Evolutionary conservation across 345 rosid species (phyloP).

Genomic region (Aquilaria sinensis): DNA sequence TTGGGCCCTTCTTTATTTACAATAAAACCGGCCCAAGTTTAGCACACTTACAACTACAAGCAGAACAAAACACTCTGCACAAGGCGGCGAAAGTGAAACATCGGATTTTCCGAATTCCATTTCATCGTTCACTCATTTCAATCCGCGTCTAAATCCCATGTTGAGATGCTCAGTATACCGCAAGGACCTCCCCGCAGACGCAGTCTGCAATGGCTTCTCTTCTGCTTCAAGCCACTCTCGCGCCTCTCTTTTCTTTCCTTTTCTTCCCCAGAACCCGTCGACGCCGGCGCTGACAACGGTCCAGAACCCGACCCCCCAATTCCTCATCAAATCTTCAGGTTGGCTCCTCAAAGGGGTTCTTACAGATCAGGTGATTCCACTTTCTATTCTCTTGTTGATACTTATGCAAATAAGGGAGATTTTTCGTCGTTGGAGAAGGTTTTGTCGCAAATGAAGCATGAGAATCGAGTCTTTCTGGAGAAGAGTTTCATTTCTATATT

Average conservation of each 20-base stretch:
- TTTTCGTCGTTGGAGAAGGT: slow-evolving; percentile 51
- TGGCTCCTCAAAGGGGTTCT: slow-evolving; percentile 54
- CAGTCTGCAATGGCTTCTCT: slow-evolving; percentile 17
- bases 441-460: slow-evolving; percentile 50
- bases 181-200: slow-evolving; percentile 13
- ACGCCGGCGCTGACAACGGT: slow-evolving; percentile 15
- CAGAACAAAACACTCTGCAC: too few relatives aligned
- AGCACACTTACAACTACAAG: too few relatives aligned
- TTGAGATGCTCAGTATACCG: slow-evolving; percentile 34
- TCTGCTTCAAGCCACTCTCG: slow-evolving; percentile 23
- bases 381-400: slow-evolving; percentile 58
- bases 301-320: slow-evolving; percentile 37
- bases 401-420: slow-evolving; percentile 48
- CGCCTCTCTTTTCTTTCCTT: slow-evolving; percentile 15
- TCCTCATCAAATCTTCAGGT: slow-evolving; percentile 43
- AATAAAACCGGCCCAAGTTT: too few relatives aligned
- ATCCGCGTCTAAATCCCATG: slow-evolving; percentile 19
- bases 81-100: too few relatives aligned
- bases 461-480: slow-evolving; percentile 54
- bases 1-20: too few relatives aligned
- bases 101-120: too few relatives aligned
- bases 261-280: slow-evolving; percentile 12
- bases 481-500: slow-evolving; percentile 49
- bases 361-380: slow-evolving; percentile 72
- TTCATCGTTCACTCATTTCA: too few relatives aligned